Percentiles rank a stretch among this genome's conserved stretches.
Evolutionary conservation across 2,329 filamentous ascomycete species (phyloP).

Genomic region (Fusarium haematococcum): DNA sequence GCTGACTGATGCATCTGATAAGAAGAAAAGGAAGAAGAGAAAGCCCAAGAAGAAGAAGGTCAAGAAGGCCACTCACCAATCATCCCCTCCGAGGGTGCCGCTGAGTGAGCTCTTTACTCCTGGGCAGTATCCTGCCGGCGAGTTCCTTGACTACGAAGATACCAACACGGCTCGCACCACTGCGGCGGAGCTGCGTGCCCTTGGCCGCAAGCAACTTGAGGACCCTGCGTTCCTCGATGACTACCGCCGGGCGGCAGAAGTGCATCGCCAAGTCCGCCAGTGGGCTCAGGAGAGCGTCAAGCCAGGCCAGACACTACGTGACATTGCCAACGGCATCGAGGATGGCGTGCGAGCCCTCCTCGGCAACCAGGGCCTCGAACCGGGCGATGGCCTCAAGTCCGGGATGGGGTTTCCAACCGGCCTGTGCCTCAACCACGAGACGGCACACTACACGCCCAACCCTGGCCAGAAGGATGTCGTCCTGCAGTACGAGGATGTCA

Average conservation of each 20-base stretch:
- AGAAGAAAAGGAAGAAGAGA: conserved; percentile 47
- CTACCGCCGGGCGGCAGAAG: conserved; percentile 82
- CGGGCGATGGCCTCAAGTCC: conserved; percentile 78
- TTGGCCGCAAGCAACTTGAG: conserved; percentile 40
- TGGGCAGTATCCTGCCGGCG: conserved; percentile 45
- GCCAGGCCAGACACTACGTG: conserved; percentile 79
- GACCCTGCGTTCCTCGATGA: conserved; percentile 72
- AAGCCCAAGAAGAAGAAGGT: conserved; percentile 44
- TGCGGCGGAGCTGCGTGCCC: conserved; percentile 41
- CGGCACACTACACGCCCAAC: conserved; percentile 86
- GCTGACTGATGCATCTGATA: conserved; percentile 27
- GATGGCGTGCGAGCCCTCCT: conserved; percentile 80
- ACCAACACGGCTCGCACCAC: conserved; percentile 41
- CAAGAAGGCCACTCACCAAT: conserved; percentile 42
- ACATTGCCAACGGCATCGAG: conserved; percentile 86
- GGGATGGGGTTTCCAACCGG: conserved; percentile 89
- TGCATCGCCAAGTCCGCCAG: conserved; percentile 83
- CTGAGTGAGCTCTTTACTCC: conserved; percentile 46
- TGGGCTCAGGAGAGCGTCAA: conserved; percentile 83
- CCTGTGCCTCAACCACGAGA: conserved; percentile 82
- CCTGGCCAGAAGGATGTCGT: conserved; percentile 78
- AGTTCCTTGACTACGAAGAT: conserved; percentile 43
- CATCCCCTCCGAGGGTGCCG: conserved; percentile 49
- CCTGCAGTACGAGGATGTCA: conserved; percentile 75
- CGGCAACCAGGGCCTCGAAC: conserved; percentile 78